Base-by-base conservation (phyloP, 306 rosid species). In the Gillenia trifoliata region DNA sequence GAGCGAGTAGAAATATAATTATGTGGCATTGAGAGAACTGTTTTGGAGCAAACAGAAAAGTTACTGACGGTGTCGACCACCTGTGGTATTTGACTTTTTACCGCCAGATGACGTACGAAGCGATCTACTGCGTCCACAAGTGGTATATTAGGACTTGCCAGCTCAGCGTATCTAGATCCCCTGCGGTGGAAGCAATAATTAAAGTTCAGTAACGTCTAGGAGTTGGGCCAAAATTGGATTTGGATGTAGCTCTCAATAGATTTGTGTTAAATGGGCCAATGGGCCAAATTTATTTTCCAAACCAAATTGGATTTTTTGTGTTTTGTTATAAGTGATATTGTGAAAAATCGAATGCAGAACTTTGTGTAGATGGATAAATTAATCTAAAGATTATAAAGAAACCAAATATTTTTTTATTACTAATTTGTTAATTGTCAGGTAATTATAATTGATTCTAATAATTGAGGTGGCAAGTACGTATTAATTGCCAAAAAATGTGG, bases 121-220 rank as follows among this genome's bases (percentile, higher is more conserved):
- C 6, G 30, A 78, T 36, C 40, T 55, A 50, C 64, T 10, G 1
- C n/a, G 4, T 43, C 30, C 83, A 38, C 78, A 78, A 68, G 75
- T 75, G 86, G 45, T 57, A 28, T 56, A 74, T 74, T 74, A 60
- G 17, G 12, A 45, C 45, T 4, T 71, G 80, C 75, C 83, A 83
- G 72, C 83, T 75, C 52, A 77, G 31, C 34, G 17, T 26, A 12
- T 6, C 30, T 22, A 38, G 45, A 31, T 64, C 29, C 29, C 20
- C 65, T 20, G 68, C 36, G 38, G 70, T 13, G 33, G 34, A 43
- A 17, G 12, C 9, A 29, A 19, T 22, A 13, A 15, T 2, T 19
- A 26, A 26, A 15, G 11, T 29, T 60, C 36, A 5, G 10, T 13
- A 4, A 19, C n/a, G 36, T 15, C 8, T 28, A 0, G 20, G 34